Evolutionary conservation across 306 rosid species (phyloP).

Genomic region (Vigna hirtella): DNA sequence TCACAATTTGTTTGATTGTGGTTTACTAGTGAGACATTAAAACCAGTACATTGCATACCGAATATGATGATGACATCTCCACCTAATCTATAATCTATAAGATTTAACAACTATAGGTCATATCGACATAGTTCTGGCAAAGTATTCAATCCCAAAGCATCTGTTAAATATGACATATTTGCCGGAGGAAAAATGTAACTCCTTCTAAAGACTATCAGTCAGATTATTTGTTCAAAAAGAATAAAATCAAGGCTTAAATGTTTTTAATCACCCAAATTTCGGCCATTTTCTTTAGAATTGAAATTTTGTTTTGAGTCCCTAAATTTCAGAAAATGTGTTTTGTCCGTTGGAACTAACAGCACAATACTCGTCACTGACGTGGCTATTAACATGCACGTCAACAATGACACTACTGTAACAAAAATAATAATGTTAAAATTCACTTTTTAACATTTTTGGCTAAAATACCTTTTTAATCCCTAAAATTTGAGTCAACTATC

Average conservation of each 20-base stretch:
- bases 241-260: neutral
- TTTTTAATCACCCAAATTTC: no score
- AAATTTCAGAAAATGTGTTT: no score
- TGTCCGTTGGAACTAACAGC: no score
- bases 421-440: no score
- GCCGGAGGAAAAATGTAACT: neutral
- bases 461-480: no score
- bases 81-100: neutral
- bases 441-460: no score
- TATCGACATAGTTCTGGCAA: neutral
- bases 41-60: neutral
- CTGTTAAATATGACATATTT: neutral
- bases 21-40: neutral
- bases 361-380: no score
- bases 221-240: neutral
- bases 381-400: no score
- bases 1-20: neutral
- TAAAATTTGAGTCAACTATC: no score
- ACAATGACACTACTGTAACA: no score
- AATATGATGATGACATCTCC: neutral
- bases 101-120: neutral
- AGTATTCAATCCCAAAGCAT: conserved; percentile 16
- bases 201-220: neutral
- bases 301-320: no score
- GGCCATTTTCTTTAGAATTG: no score